A percentile compares a stretch with the other conserved stretches of the same genome.
phyloP scores from a whole-genome alignment of 306 rosid species.

The Sicyos baderoa region DNA sequence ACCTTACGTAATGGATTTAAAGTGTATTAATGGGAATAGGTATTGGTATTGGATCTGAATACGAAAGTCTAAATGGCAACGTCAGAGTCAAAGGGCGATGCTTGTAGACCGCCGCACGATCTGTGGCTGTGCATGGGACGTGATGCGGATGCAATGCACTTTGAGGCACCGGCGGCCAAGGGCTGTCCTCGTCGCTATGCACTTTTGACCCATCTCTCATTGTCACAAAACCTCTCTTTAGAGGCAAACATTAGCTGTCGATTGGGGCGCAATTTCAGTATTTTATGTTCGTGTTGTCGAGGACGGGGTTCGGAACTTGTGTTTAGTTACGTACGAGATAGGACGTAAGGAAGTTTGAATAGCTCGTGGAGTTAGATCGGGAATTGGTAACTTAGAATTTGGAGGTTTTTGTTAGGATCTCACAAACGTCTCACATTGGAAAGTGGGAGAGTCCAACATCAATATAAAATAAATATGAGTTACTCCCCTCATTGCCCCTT shows the following conservation, averaged over 20 bases:
- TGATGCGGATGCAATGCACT: constrained; percentile 2
- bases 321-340: no score
- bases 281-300: no score
- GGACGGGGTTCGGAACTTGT: no score
- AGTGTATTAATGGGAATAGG: not conserved
- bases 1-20: not conserved
- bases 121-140: not conserved
- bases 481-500: no score
- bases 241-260: not conserved
- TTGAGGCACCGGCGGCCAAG: not conserved
- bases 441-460: no score
- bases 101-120: not conserved
- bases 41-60: not conserved
- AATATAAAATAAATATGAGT: no score
- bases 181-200: not conserved
- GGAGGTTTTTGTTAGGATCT: no score
- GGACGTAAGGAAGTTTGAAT: no score
- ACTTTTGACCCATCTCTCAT: not conserved
- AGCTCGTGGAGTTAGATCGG: no score
- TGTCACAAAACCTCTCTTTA: not conserved
- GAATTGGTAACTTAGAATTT: no score
- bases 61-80: not conserved
- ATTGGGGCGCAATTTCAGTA: not conserved
- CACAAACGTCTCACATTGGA: no score
- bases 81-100: not conserved